Base-by-base conservation (phyloP, 1,284 basidiomycete genomes). In the Sporisorium sorghi region DNA sequence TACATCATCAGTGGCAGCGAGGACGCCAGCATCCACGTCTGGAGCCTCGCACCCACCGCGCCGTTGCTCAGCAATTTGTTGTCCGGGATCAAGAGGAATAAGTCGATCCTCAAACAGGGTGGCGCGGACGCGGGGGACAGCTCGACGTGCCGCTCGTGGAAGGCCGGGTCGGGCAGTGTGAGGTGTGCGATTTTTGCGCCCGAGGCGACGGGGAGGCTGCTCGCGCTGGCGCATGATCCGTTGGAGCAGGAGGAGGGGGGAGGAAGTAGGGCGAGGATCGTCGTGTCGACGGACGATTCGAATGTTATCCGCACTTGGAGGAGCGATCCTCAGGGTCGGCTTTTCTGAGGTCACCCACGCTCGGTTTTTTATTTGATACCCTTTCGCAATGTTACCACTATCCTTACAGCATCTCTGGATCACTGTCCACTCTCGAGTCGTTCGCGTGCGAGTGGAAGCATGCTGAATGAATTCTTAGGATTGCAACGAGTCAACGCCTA, bases 1-100 rank as follows among this genome's bases (percentile, higher is more conserved):
- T 85, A 76, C 65, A 70, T 85, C 58, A 76, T 85, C 28, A 79
- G 79, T 0, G 85, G 85, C 2, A 78, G 76, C 10, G 85, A 85
- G 52, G 85, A 84, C 44, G 73, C 79, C 2, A 59, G 69, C 17
- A 80, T 85, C 40, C 66, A 76, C 58, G 53, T 79, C 21, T 87
- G 86, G 44, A 71, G 75, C 30, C 40, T 69, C 14, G 67, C 62
- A 12, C 50, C 43, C 49, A 57, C 56, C 30, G 49, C 58, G 3
- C 30, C 64, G 19, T 53, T 62, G 5, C 32, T 51, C 12, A 32
- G 50, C 21, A 47, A 50, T 24, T 57, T 63, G 3, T 49, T 59
- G 9, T 30, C 55, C 19, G 62, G 61, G 11, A 59, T 67, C 40
- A 73, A 73, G 57, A 49, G 59, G 19, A 58, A 35, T 52, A 73